Conservation (phyloP, 805 yeast genomes). For the Candida mattraensis region DNA sequence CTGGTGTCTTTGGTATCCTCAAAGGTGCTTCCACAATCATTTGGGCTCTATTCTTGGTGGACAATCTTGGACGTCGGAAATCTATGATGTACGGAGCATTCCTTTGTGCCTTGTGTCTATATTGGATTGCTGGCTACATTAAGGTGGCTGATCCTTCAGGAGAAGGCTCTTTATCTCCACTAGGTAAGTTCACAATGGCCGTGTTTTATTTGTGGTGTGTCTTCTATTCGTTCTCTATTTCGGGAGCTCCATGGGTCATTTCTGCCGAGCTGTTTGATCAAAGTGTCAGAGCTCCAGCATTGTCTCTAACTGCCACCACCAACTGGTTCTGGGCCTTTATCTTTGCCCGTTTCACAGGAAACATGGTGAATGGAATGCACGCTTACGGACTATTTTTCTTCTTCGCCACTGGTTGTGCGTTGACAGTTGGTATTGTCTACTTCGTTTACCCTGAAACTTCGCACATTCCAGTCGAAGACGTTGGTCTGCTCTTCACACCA, state of each 20-base stretch:
- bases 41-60: conserved; percentile 7
- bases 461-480: conserved; percentile 5
- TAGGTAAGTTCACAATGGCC: conserved; percentile 4
- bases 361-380: conserved; percentile 5
- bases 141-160: conserved; percentile 3
- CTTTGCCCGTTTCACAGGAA: conserved; percentile 7
- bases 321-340: conserved; percentile 9
- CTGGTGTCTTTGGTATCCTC: conserved; percentile 16
- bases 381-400: conserved; percentile 7
- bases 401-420: conserved; percentile 2
- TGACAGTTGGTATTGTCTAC: conserved; percentile 1
- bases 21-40: conserved; percentile 7
- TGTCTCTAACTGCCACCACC: conserved; percentile 4
- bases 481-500: conserved; percentile 3
- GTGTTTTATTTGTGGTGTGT: conserved; percentile 5
- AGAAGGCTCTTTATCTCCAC: neutral
- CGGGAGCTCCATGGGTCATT: conserved; percentile 7
- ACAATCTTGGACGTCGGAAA: conserved; percentile 2
- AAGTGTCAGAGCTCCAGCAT: conserved; percentile 6
- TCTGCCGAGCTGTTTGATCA: conserved; percentile 6
- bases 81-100: conserved; percentile 1
- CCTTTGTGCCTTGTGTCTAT: conserved; percentile 4
- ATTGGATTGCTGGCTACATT: conserved; percentile 4
- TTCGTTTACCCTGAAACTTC: conserved; percentile 7
- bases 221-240: conserved; percentile 5